These are phyloP conservation scores for Guadua angustifolia DNA, from an alignment of 176 grass and related monocot genomes.

Conservation along the genomic window DNA sequence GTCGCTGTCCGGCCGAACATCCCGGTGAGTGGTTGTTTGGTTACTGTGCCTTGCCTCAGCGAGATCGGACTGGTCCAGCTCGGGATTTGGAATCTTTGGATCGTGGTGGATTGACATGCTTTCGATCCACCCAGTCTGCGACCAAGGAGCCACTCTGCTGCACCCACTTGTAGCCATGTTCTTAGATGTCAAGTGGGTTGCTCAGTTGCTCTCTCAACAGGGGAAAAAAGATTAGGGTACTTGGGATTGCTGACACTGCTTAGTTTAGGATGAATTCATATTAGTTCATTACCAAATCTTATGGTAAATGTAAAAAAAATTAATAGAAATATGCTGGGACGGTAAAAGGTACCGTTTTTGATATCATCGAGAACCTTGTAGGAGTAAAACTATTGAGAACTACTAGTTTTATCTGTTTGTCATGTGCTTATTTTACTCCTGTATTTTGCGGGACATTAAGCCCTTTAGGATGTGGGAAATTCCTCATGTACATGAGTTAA, in stretches of 20 bases:
- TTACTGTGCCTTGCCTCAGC: background rate
- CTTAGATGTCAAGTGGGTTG: conserved; percentile 20
- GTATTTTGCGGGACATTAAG: background rate
- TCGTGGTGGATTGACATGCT: background rate
- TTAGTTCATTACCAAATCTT: background rate
- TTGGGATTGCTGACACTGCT: conserved; percentile 4
- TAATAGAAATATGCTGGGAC: background rate
- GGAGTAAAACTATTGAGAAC: background rate
- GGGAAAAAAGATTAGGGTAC: background rate
- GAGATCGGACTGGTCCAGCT: background rate
- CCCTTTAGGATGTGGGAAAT: background rate
- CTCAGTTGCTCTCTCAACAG: background rate
- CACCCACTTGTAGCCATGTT: conserved; percentile 11
- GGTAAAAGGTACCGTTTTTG: background rate
- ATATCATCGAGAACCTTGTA: background rate
- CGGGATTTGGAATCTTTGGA: conserved; percentile 17
- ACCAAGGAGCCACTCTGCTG: conserved; percentile 12
- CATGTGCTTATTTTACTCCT: background rate
- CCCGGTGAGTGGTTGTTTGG: conserved; percentile 47
- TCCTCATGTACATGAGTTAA: background rate
- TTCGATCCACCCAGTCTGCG: background rate
- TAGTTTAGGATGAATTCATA: background rate
- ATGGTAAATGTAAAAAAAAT: background rate
- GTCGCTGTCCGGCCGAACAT: conserved; percentile 76
- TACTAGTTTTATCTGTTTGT: background rate